Evolutionary conservation across 139 green algal genomes (phyloP), one percentile per base, ranked within the genome.

Genomic region (Zygnema cylindricum): DNA sequence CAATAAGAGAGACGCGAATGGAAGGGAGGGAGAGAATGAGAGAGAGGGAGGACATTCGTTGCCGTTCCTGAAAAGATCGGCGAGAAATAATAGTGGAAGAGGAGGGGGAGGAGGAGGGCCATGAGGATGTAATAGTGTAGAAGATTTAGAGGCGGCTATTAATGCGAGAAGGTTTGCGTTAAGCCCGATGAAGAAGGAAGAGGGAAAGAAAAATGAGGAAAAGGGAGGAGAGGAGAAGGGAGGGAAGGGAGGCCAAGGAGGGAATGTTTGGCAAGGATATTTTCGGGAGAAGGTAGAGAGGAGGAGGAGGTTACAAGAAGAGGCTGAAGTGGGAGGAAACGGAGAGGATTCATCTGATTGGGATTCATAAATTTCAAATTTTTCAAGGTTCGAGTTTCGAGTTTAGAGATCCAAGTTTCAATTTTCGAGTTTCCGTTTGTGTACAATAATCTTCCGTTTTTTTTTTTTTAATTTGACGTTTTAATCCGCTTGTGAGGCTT

Each of bases 221-320:
- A 57, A 42, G 38, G 75, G 7, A 7, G 55, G 75, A 41, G 57
- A 25, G 16, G 39, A 25, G 33, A 69, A 36, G 3, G 49, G 23
- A 36, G 69, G 55, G 57, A 89, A 25, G 3, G 25, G 2, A 1
- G 2, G 2, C 36, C 49, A n/a, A n/a, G 33, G 73, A 30, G 73
- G 39, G 2, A 76, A 33, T 43, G 41, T n/a, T 0, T 82, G 75
- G 84, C 63, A 78, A 43, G 40, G 84, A 1, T 2, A 55, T 0
- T n/a, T 86, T 11, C 73, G 54, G n/a, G 76, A 86, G 30, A 32
- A n/a, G 11, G 25, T 86, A 32, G 41, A 86, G 81, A 33, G 43
- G 22, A 2, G n/a, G 81, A 75, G 40, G 41, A 86, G 55, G 43
- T 79, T 16, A 54, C 49, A 11, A 54, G 33, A 11, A 11, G 77